Conservation (phyloP, 2,329 filamentous ascomycete species). For the Dendryphion nanum region DNA sequence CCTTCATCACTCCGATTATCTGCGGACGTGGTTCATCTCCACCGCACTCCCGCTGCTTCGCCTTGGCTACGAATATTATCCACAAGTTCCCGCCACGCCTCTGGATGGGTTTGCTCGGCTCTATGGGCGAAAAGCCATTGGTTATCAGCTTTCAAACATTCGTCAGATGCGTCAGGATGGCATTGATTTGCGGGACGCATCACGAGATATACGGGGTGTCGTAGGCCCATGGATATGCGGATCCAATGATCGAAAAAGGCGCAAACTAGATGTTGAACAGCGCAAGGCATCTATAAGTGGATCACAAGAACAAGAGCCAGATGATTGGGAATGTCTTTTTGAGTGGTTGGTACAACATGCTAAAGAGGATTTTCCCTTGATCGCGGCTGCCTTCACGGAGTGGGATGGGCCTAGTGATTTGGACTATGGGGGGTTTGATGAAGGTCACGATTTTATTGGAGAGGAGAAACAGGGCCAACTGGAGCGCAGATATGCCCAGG, state of each 20-base stretch:
- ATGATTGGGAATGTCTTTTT: conserved; percentile 68
- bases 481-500: conserved; percentile 64
- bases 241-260: conserved; percentile 57
- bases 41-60: conserved; percentile 67
- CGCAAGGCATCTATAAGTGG: conserved; percentile 35
- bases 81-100: conserved; percentile 51
- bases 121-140: conserved; percentile 58
- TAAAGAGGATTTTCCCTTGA: conserved; percentile 59
- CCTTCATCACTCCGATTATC: conserved; percentile 57
- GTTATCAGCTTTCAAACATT: conserved; percentile 53
- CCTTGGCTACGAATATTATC: conserved; percentile 69
- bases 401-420: conserved; percentile 74
- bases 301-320: conserved; percentile 15
- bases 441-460: conserved; percentile 54
- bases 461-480: conserved; percentile 61
- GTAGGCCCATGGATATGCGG: conserved; percentile 74
- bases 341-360: conserved; percentile 66
- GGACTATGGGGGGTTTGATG: conserved; percentile 62
- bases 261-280: conserved; percentile 40
- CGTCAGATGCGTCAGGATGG: conserved; percentile 9
- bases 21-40: conserved; percentile 69
- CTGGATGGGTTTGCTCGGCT: conserved; percentile 64
- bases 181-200: conserved; percentile 41
- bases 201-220: conserved; percentile 65
- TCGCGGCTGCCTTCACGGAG: conserved; percentile 62